Conservation (phyloP, 2,329 filamentous ascomycete genomes). For the Nothomitra cinnamomea region DNA sequence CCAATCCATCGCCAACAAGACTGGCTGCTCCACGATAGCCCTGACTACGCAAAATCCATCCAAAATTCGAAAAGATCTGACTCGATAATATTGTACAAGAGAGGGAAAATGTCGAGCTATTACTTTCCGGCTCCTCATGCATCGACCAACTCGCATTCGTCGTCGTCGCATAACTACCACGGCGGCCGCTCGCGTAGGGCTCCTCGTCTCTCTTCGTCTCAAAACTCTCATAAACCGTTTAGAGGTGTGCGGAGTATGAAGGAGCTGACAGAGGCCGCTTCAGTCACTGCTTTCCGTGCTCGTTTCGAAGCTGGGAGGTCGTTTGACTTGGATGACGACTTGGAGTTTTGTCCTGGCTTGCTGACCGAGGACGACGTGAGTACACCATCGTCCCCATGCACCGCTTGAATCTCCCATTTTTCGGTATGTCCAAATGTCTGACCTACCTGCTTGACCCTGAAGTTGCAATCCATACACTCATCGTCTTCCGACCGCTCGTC, state of each 20-base stretch:
- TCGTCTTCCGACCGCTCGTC: constrained; percentile 84
- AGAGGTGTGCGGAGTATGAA: constrained; percentile 74
- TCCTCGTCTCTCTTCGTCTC: constrained; percentile 60
- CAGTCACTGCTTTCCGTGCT: constrained; percentile 61
- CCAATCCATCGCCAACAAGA: not conserved
- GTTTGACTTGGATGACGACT: constrained; percentile 89
- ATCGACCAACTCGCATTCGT: constrained; percentile 33
- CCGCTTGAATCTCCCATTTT: not conserved
- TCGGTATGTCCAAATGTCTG: not conserved
- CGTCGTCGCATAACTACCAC: constrained; percentile 59
- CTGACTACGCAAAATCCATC: not conserved
- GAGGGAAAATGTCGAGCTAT: not conserved
- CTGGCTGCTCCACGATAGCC: constrained; percentile 2
- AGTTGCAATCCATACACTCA: constrained; percentile 86
- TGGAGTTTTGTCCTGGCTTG: constrained; percentile 86
- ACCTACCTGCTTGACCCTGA: not conserved
- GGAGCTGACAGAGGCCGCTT: constrained; percentile 63
- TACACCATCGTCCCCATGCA: constrained; percentile 22
- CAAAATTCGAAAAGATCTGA: too few species aligned
- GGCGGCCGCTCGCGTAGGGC: constrained; percentile 72
- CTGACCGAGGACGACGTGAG: constrained; percentile 59
- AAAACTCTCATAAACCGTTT: constrained; percentile 75
- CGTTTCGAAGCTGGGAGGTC: constrained; percentile 84
- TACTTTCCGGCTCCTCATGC: constrained; percentile 3
- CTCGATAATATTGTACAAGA: not conserved